Conservation (phyloP, 2,329 filamentous ascomycete genomes). For the Aspergillus sp. region DNA sequence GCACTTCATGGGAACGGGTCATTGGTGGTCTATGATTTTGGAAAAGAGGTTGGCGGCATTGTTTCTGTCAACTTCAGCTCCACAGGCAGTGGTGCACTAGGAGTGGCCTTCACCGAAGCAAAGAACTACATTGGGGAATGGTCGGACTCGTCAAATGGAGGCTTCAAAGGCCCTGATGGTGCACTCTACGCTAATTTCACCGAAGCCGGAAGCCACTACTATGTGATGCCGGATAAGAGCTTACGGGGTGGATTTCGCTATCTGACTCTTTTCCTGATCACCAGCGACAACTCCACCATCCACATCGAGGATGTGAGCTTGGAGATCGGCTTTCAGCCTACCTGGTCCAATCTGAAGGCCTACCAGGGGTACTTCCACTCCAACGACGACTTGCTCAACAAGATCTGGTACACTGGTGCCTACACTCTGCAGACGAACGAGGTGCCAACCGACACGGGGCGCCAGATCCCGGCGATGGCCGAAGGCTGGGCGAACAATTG, state of each 20-base stretch:
- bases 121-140: slow-evolving; percentile 51
- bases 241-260: slow-evolving; percentile 51
- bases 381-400: slow-evolving; percentile 55
- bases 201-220: slow-evolving; percentile 34
- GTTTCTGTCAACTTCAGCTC: slow-evolving; percentile 53
- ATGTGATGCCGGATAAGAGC: slow-evolving; percentile 42
- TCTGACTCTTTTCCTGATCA: slow-evolving; percentile 43
- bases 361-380: slow-evolving; percentile 58
- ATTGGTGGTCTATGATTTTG: slow-evolving; percentile 61
- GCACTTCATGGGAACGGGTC: slow-evolving; percentile 52
- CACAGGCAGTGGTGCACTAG: slow-evolving; percentile 42
- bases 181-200: slow-evolving; percentile 42
- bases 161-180: slow-evolving; percentile 46
- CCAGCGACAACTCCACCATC: slow-evolving; percentile 35
- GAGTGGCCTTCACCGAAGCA: slow-evolving; percentile 52
- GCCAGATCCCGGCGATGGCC: slow-evolving; percentile 32
- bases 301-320: slow-evolving; percentile 42
- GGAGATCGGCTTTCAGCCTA: slow-evolving; percentile 53
- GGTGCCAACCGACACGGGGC: slow-evolving; percentile 41
- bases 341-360: slow-evolving; percentile 54
- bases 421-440: slow-evolving; percentile 55
- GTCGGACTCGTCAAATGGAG: slow-evolving; percentile 53
- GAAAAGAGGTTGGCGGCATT: slow-evolving; percentile 60
- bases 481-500: slow-evolving; percentile 45
- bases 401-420: slow-evolving; percentile 59